These are phyloP conservation scores for Colletotrichum lentis DNA, from an alignment of 2,329 filamentous ascomycete species.

Conservation along the genomic window DNA sequence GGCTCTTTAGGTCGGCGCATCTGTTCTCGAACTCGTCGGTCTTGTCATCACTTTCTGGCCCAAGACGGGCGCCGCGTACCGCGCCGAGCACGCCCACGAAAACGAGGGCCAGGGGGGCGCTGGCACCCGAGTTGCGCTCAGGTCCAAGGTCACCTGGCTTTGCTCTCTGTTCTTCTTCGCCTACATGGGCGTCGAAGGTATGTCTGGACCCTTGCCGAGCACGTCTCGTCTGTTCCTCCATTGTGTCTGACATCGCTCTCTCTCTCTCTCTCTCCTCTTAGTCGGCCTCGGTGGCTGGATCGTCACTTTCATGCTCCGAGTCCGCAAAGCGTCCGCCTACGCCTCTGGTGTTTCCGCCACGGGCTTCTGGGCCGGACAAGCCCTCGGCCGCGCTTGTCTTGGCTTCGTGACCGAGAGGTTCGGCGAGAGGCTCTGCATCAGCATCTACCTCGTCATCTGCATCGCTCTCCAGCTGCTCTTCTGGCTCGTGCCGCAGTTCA, in stretches of 20 bases:
- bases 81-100: slow-evolving; percentile 48
- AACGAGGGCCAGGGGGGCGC: slow-evolving; percentile 41
- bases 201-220: too few species aligned
- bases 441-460: slow-evolving; percentile 67
- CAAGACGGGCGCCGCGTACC: slow-evolving; percentile 64
- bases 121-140: slow-evolving; percentile 52
- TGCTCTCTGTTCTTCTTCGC: slow-evolving; percentile 73
- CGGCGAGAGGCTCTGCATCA: slow-evolving; percentile 69
- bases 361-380: slow-evolving; percentile 83
- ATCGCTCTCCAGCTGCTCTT: slow-evolving; percentile 70
- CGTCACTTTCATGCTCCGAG: slow-evolving; percentile 79
- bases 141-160: slow-evolving; percentile 68
- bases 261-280: slow-evolving; percentile 31
- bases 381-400: slow-evolving; percentile 70
- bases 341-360: slow-evolving; percentile 76
- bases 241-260: slow-evolving; percentile 30
- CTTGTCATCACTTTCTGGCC: slow-evolving; percentile 66
- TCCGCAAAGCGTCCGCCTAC: slow-evolving; percentile 70
- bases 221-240: too few species aligned
- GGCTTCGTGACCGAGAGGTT: slow-evolving; percentile 75
- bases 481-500: slow-evolving; percentile 68
- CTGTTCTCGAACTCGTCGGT: slow-evolving; percentile 63
- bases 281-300: slow-evolving; percentile 80
- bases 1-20: slow-evolving; percentile 53
- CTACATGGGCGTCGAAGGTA: slow-evolving; percentile 76